phyloP scores from a whole-genome alignment of 345 rosid species.

The Populus pruinosa region DNA sequence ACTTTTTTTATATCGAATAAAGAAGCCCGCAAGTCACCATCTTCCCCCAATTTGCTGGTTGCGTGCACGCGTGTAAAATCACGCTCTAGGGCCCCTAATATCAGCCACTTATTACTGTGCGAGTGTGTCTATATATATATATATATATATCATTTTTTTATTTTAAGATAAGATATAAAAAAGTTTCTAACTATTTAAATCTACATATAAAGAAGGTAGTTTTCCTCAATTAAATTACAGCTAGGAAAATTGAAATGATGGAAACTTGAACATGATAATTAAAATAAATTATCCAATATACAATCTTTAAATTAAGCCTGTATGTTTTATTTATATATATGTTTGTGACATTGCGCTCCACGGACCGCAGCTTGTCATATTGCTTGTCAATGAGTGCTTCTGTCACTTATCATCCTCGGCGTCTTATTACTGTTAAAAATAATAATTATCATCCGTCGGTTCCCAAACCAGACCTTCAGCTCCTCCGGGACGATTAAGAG shows the following conservation, averaged over 20 bases:
- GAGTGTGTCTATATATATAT: no score
- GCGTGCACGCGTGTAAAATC: background rate
- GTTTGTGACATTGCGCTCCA: background rate
- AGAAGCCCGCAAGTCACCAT: conserved; percentile 12
- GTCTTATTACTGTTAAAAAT: conserved; percentile 11
- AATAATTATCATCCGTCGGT: conserved; percentile 18
- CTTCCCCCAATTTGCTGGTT: conserved; percentile 3
- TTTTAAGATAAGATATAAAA: no score
- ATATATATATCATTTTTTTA: no score
- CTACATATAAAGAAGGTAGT: no score
- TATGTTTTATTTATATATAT: background rate
- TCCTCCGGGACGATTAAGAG: conserved; percentile 17
- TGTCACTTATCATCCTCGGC: conserved; percentile 7
- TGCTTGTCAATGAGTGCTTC: conserved; percentile 17
- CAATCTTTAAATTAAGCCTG: background rate
- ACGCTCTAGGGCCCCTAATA: background rate
- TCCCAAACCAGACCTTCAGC: conserved; percentile 19
- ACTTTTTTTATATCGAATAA: conserved; percentile 12
- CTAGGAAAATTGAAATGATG: no score
- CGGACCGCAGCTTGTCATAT: conserved; percentile 18
- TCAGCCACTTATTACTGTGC: background rate
- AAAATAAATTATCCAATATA: background rate
- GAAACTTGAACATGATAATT: no score
- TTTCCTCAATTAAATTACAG: no score
- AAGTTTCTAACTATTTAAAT: no score